Conservation (phyloP, 768 basidiomycete species). For the Leccinum uliginosum region DNA sequence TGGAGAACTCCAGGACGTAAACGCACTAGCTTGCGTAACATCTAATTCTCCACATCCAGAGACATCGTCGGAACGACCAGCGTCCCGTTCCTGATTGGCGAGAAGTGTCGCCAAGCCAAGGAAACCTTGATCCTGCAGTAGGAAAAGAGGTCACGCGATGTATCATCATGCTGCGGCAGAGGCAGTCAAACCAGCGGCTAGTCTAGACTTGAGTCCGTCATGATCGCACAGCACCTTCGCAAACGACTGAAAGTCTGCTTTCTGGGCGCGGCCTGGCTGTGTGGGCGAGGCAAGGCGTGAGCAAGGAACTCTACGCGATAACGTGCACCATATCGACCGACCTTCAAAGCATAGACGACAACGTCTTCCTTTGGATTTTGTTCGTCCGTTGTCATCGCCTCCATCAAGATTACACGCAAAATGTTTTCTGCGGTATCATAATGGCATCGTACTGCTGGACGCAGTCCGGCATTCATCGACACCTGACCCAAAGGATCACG, state of each 20-base stretch:
- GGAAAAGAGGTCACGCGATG: not conserved
- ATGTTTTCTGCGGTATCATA: constrained; percentile 53
- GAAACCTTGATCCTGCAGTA: not conserved
- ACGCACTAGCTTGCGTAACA: constrained; percentile 4
- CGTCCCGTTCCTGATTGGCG: constrained; percentile 16
- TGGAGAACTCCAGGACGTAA: constrained; percentile 8
- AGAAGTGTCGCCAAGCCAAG: constrained; percentile 3
- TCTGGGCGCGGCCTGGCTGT: constrained; percentile 39
- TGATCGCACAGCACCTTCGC: constrained; percentile 40
- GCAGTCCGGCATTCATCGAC: constrained; percentile 60
- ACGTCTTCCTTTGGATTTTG: constrained; percentile 35
- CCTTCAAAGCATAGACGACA: constrained; percentile 65
- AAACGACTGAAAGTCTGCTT: constrained; percentile 53
- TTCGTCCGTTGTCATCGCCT: constrained; percentile 33
- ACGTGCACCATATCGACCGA: constrained; percentile 20
- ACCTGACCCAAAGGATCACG: constrained; percentile 69
- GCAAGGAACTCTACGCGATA: not conserved
- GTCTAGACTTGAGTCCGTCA: constrained; percentile 26
- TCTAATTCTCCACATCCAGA: constrained; percentile 14
- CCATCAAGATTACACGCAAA: constrained; percentile 52
- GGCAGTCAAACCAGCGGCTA: not conserved
- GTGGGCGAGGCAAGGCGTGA: not conserved
- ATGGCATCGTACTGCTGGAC: constrained; percentile 51
- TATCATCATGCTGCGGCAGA: constrained; percentile 15
- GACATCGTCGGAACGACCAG: constrained; percentile 15